These are phyloP conservation scores for Hanseniaspora lachancei DNA, from an alignment of 805 yeast species.

Conservation along the genomic window DNA sequence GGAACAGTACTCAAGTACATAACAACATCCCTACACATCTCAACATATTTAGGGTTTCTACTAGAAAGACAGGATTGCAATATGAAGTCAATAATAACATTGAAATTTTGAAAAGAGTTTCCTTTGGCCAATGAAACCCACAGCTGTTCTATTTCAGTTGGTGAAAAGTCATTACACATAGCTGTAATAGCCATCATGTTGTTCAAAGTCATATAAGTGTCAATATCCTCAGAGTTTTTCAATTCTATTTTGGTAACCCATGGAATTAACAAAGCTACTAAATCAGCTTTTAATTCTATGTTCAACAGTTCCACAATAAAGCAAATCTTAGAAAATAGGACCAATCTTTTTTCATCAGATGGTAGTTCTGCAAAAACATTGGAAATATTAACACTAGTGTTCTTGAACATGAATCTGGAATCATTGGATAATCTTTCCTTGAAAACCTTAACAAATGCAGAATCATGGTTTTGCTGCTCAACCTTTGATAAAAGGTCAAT, in stretches of 20 bases:
- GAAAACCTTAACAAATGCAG: conserved; percentile 43
- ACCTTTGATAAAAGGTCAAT: conserved; percentile 53
- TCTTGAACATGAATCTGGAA: conserved; percentile 72
- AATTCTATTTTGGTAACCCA: conserved; percentile 83
- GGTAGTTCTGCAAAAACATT: conserved; percentile 48
- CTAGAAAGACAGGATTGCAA: conserved; percentile 54
- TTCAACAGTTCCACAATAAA: conserved; percentile 50
- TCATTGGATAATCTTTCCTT: conserved; percentile 60
- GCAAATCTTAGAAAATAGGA: conserved; percentile 59
- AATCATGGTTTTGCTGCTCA: conserved; percentile 46
- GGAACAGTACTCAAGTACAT: conserved; percentile 50
- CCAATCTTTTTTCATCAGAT: conserved; percentile 48
- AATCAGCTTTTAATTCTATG: conserved; percentile 54
- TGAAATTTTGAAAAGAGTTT: conserved; percentile 52
- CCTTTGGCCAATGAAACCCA: conserved; percentile 91
- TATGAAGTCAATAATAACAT: conserved; percentile 57
- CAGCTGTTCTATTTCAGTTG: conserved; percentile 80
- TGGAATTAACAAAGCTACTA: conserved; percentile 68
- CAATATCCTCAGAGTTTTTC: conserved; percentile 34
- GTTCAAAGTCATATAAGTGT: conserved; percentile 55
- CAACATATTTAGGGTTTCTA: conserved; percentile 62
- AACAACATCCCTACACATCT: conserved; percentile 66
- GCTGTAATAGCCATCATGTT: conserved; percentile 78
- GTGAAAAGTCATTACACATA: conserved; percentile 56
- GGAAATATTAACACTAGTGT: conserved; percentile 70